phyloP scores from a whole-genome alignment of 1,284 basidiomycete genomes.

The Papiliotrema nemorosa region DNA sequence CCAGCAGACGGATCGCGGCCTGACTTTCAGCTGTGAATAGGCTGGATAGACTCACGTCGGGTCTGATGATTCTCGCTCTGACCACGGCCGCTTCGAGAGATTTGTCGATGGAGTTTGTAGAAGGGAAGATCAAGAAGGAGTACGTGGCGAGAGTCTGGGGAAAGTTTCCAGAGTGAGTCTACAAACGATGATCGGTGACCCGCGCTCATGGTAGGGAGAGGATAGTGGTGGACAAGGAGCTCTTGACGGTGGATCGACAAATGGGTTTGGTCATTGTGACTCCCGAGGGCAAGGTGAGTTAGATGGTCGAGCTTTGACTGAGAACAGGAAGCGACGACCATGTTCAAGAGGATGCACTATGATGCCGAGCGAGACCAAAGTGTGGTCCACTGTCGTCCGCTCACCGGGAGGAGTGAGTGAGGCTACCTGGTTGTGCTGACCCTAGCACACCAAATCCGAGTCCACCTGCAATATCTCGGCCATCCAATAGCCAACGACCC shows the following conservation, averaged over 20 bases:
- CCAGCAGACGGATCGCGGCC: not conserved
- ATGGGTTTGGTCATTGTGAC: constrained; percentile 94
- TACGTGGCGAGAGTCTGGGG: constrained; percentile 84
- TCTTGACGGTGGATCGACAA: constrained; percentile 89
- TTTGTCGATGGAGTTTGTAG: constrained; percentile 76
- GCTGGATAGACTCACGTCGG: constrained; percentile 90
- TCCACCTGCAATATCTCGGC: constrained; percentile 93
- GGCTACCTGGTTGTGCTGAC: constrained; percentile 11
- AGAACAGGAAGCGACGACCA: constrained; percentile 74
- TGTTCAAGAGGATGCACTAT: constrained; percentile 82
- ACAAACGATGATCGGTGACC: not conserved
- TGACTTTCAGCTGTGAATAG: constrained; percentile 75
- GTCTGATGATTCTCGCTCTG: constrained; percentile 90
- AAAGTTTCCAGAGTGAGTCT: constrained; percentile 71
- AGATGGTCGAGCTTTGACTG: constrained; percentile 7
- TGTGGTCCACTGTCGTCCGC: constrained; percentile 80
- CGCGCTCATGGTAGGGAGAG: constrained; percentile 58
- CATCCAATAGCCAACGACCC: constrained; percentile 91
- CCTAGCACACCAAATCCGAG: constrained; percentile 87
- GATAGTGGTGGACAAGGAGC: constrained; percentile 75
- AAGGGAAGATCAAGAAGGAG: constrained; percentile 78
- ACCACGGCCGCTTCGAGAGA: constrained; percentile 66
- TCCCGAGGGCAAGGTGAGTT: constrained; percentile 78
- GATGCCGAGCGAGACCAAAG: constrained; percentile 78
- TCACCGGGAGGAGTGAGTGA: constrained; percentile 78